Conservation (phyloP, 2,329 filamentous ascomycete genomes). For the Fusarium staphyleae region DNA sequence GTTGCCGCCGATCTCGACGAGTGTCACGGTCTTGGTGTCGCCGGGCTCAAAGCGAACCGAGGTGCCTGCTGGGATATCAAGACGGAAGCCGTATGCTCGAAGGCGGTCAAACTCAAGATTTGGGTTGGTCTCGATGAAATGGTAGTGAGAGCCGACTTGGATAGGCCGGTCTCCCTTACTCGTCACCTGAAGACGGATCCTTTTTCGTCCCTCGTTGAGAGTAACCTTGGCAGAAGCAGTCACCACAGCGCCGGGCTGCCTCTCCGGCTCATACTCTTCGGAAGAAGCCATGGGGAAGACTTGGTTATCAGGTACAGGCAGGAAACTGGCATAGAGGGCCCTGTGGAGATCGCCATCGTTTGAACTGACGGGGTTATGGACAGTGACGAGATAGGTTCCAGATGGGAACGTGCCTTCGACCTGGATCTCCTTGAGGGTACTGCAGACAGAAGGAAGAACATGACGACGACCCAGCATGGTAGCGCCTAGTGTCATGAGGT, state of each 20-base stretch:
- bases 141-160: conserved; percentile 94
- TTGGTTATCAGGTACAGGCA: conserved; percentile 75
- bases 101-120: conserved; percentile 86
- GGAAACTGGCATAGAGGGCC: conserved; percentile 89
- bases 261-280: conserved; percentile 70
- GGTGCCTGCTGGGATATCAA: conserved; percentile 91
- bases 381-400: conserved; percentile 92
- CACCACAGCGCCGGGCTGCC: conserved; percentile 81
- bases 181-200: conserved; percentile 78
- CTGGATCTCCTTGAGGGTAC: conserved; percentile 83
- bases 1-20: conserved; percentile 87
- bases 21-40: conserved; percentile 85
- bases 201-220: conserved; percentile 76
- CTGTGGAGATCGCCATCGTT: conserved; percentile 87
- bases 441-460: conserved; percentile 82
- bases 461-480: conserved; percentile 94
- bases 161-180: conserved; percentile 90
- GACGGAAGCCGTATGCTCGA: conserved; percentile 80
- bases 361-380: conserved; percentile 85
- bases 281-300: conserved; percentile 71
- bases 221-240: conserved; percentile 71
- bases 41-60: conserved; percentile 94
- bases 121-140: conserved; percentile 95
- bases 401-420: conserved; percentile 92
- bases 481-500: conserved; percentile 90